Evolutionary conservation across 306 rosid species (phyloP).

Genomic region (Cyamopsis tetragonoloba): DNA sequence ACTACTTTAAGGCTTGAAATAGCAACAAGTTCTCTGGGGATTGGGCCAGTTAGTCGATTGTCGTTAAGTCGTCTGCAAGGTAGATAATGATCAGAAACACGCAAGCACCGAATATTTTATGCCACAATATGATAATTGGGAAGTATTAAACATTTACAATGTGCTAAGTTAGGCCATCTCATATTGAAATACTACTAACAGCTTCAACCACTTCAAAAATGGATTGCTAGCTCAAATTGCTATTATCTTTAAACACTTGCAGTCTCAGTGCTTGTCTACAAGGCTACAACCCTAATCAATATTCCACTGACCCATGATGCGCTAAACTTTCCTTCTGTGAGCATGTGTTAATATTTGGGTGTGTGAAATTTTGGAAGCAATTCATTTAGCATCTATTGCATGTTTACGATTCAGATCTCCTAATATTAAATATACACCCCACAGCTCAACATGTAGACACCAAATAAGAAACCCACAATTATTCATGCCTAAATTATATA

Average conservation of each 20-base stretch:
- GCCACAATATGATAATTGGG: background rate
- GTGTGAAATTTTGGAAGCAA: background rate
- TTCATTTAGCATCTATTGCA: background rate
- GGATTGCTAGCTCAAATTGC: background rate
- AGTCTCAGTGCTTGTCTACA: background rate
- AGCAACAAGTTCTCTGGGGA: slow-evolving; percentile 68
- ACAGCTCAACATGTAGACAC: background rate
- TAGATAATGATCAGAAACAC: slow-evolving; percentile 16
- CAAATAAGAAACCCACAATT: background rate
- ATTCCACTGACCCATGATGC: background rate
- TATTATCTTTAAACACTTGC: background rate
- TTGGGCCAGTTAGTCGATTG: slow-evolving; percentile 70
- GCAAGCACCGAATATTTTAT: slow-evolving; percentile 12
- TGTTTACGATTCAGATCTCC: background rate
- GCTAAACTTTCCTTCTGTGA: background rate
- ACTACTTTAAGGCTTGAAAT: slow-evolving; percentile 89
- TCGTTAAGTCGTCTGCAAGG: slow-evolving; percentile 80
- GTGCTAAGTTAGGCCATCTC: background rate
- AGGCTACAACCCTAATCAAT: background rate
- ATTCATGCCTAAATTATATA: background rate
- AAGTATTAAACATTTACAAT: background rate
- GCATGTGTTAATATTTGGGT: background rate
- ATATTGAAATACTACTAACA: background rate
- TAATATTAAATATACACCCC: background rate
- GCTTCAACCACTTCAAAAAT: background rate